phyloP scores from a whole-genome alignment of 2,329 filamentous ascomycete genomes.

The Neoscytalidium dimidiatum region DNA sequence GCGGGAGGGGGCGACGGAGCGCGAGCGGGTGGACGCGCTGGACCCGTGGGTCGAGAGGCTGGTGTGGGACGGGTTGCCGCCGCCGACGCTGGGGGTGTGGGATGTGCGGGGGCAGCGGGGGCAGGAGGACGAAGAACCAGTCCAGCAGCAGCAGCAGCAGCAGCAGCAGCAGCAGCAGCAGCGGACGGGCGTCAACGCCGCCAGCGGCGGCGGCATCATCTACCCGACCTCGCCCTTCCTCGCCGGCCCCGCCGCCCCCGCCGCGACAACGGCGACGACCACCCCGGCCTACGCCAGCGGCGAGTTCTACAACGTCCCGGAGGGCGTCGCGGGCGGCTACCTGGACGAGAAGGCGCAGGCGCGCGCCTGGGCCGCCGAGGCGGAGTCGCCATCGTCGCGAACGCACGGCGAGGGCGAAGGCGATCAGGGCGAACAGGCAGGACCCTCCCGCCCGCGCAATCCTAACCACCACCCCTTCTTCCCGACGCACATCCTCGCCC shows the following conservation, averaged over 20 bases:
- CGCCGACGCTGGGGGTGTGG: slow-evolving; percentile 23
- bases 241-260: background rate
- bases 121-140: background rate
- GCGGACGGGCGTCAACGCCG: background rate
- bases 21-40: slow-evolving; percentile 28
- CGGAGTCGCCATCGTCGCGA: no score
- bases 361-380: slow-evolving; percentile 3
- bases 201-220: background rate
- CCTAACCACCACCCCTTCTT: background rate
- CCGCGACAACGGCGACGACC: background rate
- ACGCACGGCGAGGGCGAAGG: no score
- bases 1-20: slow-evolving; percentile 24
- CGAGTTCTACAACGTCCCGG: slow-evolving; percentile 1
- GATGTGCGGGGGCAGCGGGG: background rate
- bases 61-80: slow-evolving; percentile 26
- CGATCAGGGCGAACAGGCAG: no score
- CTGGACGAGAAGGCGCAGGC: slow-evolving; percentile 10
- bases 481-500: background rate
- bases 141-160: background rate
- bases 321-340: background rate
- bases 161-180: slow-evolving; percentile 28
- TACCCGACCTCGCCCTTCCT: background rate
- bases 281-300: background rate
- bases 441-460: no score
- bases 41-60: slow-evolving; percentile 34